Percentiles rank a stretch among this genome's conserved stretches.
Conservation (phyloP, 768 basidiomycete species). For the Rhizopogon vulgaris region DNA sequence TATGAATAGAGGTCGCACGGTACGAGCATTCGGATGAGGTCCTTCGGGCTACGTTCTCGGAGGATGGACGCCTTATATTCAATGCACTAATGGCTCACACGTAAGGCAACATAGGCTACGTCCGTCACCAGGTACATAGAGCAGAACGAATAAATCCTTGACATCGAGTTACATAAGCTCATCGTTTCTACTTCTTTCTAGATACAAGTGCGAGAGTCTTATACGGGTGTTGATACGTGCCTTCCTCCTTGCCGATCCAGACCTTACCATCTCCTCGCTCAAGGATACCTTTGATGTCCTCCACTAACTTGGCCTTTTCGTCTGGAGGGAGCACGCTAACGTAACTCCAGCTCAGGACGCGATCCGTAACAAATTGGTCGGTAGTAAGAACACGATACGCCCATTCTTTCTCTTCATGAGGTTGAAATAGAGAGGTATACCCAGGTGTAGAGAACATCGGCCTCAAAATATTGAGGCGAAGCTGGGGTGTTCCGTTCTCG, state of each 20-base stretch:
- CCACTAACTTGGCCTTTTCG: constrained; percentile 46
- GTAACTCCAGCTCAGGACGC: constrained; percentile 82
- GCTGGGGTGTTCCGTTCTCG: constrained; percentile 76
- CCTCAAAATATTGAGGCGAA: constrained; percentile 70
- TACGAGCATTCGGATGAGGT: neutral
- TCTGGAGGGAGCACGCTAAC: constrained; percentile 55
- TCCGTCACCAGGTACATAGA: too few relatives aligned
- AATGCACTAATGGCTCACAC: too few relatives aligned
- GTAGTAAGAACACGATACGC: constrained; percentile 46
- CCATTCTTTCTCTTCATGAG: constrained; percentile 53
- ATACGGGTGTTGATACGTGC: constrained; percentile 79
- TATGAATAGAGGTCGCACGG: neutral
- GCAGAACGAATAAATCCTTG: too few relatives aligned
- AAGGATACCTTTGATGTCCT: constrained; percentile 50
- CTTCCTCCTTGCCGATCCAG: constrained; percentile 74
- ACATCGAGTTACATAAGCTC: too few relatives aligned
- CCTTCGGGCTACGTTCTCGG: neutral
- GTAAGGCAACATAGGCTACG: too few relatives aligned
- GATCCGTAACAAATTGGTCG: constrained; percentile 50
- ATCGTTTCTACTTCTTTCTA: constrained; percentile 30
- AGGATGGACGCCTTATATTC: neutral
- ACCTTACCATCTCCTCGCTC: constrained; percentile 51
- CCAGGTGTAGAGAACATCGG: constrained; percentile 54
- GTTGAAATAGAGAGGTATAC: constrained; percentile 55
- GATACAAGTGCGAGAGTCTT: constrained; percentile 53